Conservation (phyloP, 2,329 filamentous ascomycete genomes). For the Alternaria metachromatica region DNA sequence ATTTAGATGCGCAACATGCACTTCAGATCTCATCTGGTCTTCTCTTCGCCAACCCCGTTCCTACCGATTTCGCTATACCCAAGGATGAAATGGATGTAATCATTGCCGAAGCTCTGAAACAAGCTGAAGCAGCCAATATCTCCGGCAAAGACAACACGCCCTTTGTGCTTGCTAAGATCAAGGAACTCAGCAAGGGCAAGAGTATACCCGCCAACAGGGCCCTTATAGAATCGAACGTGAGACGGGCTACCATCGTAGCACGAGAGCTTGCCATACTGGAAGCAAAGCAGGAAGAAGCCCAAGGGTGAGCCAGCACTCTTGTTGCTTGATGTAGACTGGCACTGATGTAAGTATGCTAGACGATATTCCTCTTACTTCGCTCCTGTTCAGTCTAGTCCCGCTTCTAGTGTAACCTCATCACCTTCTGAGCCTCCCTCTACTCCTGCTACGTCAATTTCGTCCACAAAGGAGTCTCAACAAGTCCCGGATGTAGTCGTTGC, state of each 20-base stretch:
- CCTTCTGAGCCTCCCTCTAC: constrained; percentile 16
- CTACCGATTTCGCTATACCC: constrained; percentile 71
- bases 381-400: constrained; percentile 25
- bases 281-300: constrained; percentile 39
- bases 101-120: constrained; percentile 49
- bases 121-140: constrained; percentile 52
- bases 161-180: constrained; percentile 79
- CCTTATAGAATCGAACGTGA: constrained; percentile 71
- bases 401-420: constrained; percentile 22
- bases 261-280: constrained; percentile 66
- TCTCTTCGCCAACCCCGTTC: constrained; percentile 88
- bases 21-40: constrained; percentile 79
- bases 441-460: constrained; percentile 7
- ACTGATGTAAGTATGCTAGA: constrained; percentile 51
- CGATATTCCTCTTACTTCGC: constrained; percentile 28
- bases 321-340: constrained; percentile 36
- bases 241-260: constrained; percentile 69
- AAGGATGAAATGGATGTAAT: constrained; percentile 56
- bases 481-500: constrained; percentile 76
- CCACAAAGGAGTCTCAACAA: constrained; percentile 3
- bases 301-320: constrained; percentile 48
- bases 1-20: constrained; percentile 71
- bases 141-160: constrained; percentile 83
- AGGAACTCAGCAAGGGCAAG: constrained; percentile 74
- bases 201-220: constrained; percentile 78